A percentile compares a stretch with the other conserved stretches of the same genome.
These are phyloP conservation scores for Blepharisma undulans DNA, from an alignment of 169 alveolate species.

Conservation along the genomic window DNA sequence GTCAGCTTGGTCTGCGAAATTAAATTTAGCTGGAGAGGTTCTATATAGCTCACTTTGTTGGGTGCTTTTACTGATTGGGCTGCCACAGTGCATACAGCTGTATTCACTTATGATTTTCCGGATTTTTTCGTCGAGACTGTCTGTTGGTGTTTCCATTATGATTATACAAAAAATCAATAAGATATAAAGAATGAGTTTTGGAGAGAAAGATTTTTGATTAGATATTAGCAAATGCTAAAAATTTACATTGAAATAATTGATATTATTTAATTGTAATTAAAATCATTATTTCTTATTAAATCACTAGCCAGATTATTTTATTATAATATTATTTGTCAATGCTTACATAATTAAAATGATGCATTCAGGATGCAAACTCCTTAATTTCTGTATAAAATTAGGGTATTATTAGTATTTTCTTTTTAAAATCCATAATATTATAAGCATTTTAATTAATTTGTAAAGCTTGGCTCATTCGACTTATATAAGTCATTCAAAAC, in stretches of 20 bases:
- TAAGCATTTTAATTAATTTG: not conserved
- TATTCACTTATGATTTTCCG: not conserved
- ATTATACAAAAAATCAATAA: no score
- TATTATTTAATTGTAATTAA: no score
- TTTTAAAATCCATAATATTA: not conserved
- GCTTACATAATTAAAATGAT: no score
- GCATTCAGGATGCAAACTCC: no score
- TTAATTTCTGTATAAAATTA: no score
- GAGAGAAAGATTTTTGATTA: not conserved
- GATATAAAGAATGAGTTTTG: not conserved
- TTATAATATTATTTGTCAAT: no score
- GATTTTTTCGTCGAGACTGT: not conserved
- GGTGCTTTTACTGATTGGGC: not conserved
- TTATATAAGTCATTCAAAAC: not conserved
- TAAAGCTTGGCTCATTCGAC: not conserved
- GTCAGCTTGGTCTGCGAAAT: not conserved
- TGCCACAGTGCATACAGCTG: not conserved
- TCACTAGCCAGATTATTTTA: no score
- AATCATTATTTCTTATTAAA: no score
- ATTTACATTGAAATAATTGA: no score
- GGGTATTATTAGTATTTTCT: not conserved
- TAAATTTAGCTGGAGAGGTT: not conserved
- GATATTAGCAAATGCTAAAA: no score
- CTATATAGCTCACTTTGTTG: not conserved
- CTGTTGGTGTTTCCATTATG: not conserved